Conservation (phyloP, 2,329 filamentous ascomycete species). For the Paramyrothecium roridum region DNA sequence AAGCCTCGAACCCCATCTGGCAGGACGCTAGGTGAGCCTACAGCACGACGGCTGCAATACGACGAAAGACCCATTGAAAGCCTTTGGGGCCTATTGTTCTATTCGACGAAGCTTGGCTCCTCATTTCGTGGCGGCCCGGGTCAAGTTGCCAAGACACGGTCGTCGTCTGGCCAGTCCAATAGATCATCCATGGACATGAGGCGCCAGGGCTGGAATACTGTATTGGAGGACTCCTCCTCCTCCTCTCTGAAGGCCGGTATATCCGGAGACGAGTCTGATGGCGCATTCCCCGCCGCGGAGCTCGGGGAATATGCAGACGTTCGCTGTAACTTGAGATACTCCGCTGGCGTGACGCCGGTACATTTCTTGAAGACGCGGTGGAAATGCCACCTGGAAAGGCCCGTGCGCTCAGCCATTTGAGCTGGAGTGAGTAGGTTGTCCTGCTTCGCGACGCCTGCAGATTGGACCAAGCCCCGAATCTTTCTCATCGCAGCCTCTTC, state of each 20-base stretch:
- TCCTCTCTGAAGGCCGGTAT: neutral
- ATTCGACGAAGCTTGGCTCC: too few species aligned
- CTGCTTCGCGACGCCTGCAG: conserved; percentile 15
- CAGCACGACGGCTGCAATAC: too few species aligned
- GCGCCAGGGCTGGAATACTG: conserved; percentile 1
- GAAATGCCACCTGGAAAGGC: conserved; percentile 55
- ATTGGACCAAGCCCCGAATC: conserved; percentile 27
- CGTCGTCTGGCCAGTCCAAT: conserved; percentile 3
- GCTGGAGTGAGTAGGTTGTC: conserved; percentile 31
- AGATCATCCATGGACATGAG: conserved; percentile 1
- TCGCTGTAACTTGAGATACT: conserved; percentile 23
- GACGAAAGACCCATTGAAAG: too few species aligned
- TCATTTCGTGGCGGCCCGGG: neutral
- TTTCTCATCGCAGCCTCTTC: conserved; percentile 40
- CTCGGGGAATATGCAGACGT: neutral
- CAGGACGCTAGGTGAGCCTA: too few species aligned
- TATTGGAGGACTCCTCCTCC: conserved; percentile 2
- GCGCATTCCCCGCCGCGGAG: too few species aligned
- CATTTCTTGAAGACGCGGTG: conserved; percentile 56
- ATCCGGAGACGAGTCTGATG: too few species aligned
- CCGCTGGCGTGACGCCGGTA: conserved; percentile 43
- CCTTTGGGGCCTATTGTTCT: too few species aligned
- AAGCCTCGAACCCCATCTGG: neutral
- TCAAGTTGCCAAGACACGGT: neutral
- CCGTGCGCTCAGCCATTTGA: conserved; percentile 46